Percentiles rank a stretch among this genome's conserved stretches.
These are phyloP conservation scores for Wickerhamomyces tratensis DNA, from an alignment of 805 yeast genomes.

Conservation along the genomic window DNA sequence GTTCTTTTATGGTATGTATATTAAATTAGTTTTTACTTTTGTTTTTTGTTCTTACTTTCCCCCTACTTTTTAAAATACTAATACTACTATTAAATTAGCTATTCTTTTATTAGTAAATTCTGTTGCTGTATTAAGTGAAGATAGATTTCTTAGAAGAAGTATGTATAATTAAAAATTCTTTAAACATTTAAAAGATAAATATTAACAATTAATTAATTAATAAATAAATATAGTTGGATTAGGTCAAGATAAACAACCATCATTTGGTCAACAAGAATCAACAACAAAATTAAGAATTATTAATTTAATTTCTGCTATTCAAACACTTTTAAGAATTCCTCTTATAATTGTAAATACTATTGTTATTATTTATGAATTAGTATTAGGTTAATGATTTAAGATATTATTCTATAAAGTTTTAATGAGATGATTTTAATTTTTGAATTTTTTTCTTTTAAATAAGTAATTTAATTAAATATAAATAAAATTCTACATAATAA, in stretches of 20 bases:
- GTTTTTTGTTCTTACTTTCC: no score
- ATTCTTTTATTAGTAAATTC: constrained; percentile 55
- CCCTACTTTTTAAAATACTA: no score
- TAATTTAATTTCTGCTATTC: constrained; percentile 60
- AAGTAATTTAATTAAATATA: no score
- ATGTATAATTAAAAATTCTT: no score
- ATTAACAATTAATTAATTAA: no score
- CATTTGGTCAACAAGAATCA: constrained; percentile 37
- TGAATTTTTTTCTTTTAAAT: no score
- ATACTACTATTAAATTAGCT: constrained; percentile 11
- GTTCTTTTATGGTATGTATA: constrained; percentile 34
- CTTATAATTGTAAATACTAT: constrained; percentile 56
- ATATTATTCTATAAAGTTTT: no score
- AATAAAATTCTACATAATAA: no score
- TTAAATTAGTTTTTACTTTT: neutral
- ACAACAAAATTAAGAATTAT: constrained; percentile 51
- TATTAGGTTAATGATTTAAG: constrained; percentile 47
- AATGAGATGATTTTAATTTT: no score
- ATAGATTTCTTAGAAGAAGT: constrained; percentile 64
- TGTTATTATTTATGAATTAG: constrained; percentile 60
- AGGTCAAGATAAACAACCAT: constrained; percentile 28
- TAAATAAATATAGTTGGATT: no score
- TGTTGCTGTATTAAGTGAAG: constrained; percentile 72
- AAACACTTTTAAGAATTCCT: constrained; percentile 71
- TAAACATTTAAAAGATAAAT: no score